Evolutionary conservation across 305 asterid genomes (phyloP), one percentile per base, ranked within the genome.

Genomic region (Fraxinus sp.): DNA sequence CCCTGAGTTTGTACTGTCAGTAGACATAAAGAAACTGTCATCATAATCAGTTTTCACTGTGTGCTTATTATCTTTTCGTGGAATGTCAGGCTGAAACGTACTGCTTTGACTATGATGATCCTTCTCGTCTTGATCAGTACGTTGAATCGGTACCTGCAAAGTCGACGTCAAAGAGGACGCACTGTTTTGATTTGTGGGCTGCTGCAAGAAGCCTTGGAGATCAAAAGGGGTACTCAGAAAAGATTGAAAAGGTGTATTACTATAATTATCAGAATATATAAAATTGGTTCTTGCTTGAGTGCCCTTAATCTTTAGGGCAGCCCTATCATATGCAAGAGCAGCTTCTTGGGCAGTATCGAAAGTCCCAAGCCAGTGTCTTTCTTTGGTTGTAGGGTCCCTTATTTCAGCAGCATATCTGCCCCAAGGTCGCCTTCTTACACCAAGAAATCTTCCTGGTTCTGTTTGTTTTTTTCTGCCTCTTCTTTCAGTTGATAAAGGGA

Each of bases 301-400:
- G 78, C 97, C 98, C 68, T 94, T 96, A 86, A 96, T 96, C 49
- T 95, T 90, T 9, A 96, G 95, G 28, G 99, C 99, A n/a, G 99
- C 99, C 80, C 95, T 88, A 36, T 96, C 99, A 80, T 96, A 96
- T 28, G 99, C 99, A 84, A 94, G 85, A 62, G 99, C 98, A 0
- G 99, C 99, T 83, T 96, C 99, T 78, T 96, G 99, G 30, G 99
- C 98, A 26, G 99, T 94, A 87, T 96, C 99, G 75, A 94, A 96
- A 0, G 98, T 94, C 0, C 99, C 99, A 2, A 96, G 93, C 99
- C 99, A 96, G 76, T 96, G 99, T 36, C 97, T 82, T 77, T 96
- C 99, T 87, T 94, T 96, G 13, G 98, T 96, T 3, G 91, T 87
- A 46, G 98, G 99, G 85, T 96, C 97, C 55, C 98, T 85, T 2